Percentiles rank a stretch among this genome's conserved stretches.
Evolutionary conservation across 495 filamentous ascomycete genomes (phyloP).

Genomic region (Achaetomiella virescens): DNA sequence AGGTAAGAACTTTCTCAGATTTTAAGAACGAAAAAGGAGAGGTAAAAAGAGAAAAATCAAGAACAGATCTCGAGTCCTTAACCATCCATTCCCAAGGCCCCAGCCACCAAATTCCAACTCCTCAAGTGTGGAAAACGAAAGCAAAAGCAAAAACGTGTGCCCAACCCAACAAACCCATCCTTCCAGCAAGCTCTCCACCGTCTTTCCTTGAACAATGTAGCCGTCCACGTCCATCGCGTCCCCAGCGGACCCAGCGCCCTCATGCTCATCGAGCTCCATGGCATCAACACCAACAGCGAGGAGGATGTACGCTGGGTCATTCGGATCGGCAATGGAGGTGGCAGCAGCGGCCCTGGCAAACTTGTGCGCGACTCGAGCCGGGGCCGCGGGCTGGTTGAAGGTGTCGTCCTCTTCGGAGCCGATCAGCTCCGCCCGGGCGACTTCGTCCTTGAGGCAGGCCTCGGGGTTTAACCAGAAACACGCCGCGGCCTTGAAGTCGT

Average conservation of each 20-base stretch:
- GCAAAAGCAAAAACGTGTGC: no score
- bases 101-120: no score
- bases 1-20: neutral
- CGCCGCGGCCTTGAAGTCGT: conserved; percentile 2
- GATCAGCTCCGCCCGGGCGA: neutral
- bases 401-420: neutral
- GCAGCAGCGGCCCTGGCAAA: neutral
- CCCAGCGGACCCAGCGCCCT: neutral
- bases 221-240: neutral
- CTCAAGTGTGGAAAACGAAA: no score
- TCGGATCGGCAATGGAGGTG: neutral
- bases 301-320: neutral
- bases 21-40: neutral
- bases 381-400: neutral
- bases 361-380: neutral
- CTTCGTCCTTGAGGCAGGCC: conserved; percentile 7
- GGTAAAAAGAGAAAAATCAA: neutral
- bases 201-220: neutral
- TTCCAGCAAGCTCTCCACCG: neutral
- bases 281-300: neutral
- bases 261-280: neutral
- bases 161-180: neutral
- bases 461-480: neutral
- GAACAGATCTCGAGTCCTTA: neutral
- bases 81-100: no score